These are phyloP conservation scores for Cytospora mali DNA, from an alignment of 2,329 filamentous ascomycete genomes.

Conservation along the genomic window DNA sequence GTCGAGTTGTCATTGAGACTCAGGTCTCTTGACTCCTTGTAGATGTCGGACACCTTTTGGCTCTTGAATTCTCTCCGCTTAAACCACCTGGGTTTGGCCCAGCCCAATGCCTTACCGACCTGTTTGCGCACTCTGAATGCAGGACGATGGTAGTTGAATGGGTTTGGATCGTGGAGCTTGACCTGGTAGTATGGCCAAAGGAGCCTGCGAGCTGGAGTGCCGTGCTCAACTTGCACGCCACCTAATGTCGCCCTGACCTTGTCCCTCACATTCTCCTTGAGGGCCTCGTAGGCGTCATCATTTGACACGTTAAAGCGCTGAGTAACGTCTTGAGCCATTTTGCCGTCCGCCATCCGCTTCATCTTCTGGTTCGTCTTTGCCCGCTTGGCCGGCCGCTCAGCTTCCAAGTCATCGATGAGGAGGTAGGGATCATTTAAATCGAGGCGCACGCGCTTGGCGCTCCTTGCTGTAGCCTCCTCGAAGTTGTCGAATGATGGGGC, in stretches of 20 bases:
- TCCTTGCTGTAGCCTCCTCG: constrained; percentile 68
- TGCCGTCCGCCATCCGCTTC: constrained; percentile 69
- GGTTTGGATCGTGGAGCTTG: constrained; percentile 70
- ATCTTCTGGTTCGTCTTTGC: constrained; percentile 58
- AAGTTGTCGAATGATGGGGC: constrained; percentile 81
- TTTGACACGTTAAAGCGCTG: constrained; percentile 95
- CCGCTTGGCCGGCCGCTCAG: constrained; percentile 64
- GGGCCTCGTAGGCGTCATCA: constrained; percentile 89
- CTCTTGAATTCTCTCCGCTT: constrained; percentile 85
- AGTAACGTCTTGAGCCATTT: constrained; percentile 71
- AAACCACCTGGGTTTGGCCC: constrained; percentile 69
- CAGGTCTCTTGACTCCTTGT: constrained; percentile 77
- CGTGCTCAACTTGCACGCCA: constrained; percentile 91
- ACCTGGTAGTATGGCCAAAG: constrained; percentile 97
- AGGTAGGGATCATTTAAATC: constrained; percentile 89
- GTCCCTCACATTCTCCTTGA: constrained; percentile 96
- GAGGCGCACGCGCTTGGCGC: constrained; percentile 77
- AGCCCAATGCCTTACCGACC: constrained; percentile 68
- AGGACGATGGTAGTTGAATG: constrained; percentile 81
- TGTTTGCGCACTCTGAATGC: constrained; percentile 71
- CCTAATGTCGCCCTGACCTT: constrained; percentile 92
- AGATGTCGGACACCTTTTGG: constrained; percentile 76
- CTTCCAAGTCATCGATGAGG: constrained; percentile 76
- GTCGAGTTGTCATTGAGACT: constrained; percentile 87
- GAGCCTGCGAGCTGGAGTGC: constrained; percentile 84